Conservation (phyloP, 768 basidiomycete species). For the Phylloporus arenicola region DNA sequence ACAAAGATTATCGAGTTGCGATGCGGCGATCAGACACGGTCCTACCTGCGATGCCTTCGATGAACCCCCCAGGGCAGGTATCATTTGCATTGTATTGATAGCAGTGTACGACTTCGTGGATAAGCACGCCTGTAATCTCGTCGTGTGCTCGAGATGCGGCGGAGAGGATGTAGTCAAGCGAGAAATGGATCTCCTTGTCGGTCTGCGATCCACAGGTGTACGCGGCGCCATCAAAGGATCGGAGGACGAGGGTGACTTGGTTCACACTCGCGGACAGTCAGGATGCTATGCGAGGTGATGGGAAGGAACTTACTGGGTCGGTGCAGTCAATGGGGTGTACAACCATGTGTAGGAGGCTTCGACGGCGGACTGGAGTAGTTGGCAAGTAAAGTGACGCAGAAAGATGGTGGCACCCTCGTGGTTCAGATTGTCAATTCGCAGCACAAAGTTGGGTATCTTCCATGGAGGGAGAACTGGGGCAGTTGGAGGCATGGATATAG, state of each 20-base stretch:
- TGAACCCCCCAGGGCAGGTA: constrained; percentile 62
- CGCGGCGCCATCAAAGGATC: constrained; percentile 66
- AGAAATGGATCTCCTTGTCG: constrained; percentile 72
- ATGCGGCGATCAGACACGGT: neutral
- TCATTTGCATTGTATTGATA: constrained; percentile 63
- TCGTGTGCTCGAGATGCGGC: constrained; percentile 39
- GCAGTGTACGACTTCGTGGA: constrained; percentile 77
- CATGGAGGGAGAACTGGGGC: constrained; percentile 31
- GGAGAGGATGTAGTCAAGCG: constrained; percentile 56
- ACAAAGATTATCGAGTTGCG: neutral
- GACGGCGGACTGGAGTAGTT: constrained; percentile 35
- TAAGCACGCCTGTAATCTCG: constrained; percentile 67
- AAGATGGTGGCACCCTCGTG: constrained; percentile 58
- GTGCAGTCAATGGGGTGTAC: constrained; percentile 43
- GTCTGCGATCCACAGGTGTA: constrained; percentile 52
- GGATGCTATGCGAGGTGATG: neutral
- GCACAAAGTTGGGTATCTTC: constrained; percentile 51
- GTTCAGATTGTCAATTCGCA: constrained; percentile 53
- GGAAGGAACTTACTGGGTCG: constrained; percentile 38
- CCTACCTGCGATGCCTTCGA: constrained; percentile 76
- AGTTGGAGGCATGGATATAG: constrained; percentile 20
- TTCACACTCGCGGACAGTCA: constrained; percentile 37
- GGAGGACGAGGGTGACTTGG: constrained; percentile 53
- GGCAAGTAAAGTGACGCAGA: constrained; percentile 43
- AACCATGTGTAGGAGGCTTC: constrained; percentile 37